These are phyloP conservation scores for Ophiocordyceps camponoti-saundersi DNA, from an alignment of 2,329 filamentous ascomycete genomes.

Conservation along the genomic window DNA sequence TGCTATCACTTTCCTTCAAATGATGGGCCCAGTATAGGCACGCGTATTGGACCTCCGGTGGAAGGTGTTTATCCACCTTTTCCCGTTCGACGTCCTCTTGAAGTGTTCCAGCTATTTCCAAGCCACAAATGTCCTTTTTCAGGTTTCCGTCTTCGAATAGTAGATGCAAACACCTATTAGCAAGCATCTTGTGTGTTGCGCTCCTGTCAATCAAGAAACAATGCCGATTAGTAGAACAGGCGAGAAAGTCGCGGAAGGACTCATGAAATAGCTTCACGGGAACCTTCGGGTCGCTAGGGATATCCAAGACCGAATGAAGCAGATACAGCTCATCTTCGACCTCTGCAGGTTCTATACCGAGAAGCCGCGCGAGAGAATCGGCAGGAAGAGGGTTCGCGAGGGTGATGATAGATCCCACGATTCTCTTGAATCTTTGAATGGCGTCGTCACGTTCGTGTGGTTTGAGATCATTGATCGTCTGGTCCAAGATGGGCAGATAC, in stretches of 20 bases:
- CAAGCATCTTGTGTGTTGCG: background rate
- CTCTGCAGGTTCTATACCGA: constrained; percentile 4
- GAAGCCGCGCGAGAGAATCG: constrained; percentile 9
- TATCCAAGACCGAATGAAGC: constrained; percentile 17
- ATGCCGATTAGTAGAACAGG: constrained; percentile 6
- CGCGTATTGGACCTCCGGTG: constrained; percentile 16
- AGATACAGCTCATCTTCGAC: constrained; percentile 9
- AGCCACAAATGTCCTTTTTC: constrained; percentile 7
- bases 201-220: constrained; percentile 5
- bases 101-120: background rate
- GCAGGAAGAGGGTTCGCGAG: constrained; percentile 14
- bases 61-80: background rate
- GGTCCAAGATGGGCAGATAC: constrained; percentile 7
- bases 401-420: constrained; percentile 15
- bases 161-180: constrained; percentile 8
- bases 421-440: constrained; percentile 9
- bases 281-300: constrained; percentile 7
- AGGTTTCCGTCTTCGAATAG: constrained; percentile 11
- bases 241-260: constrained; percentile 17
- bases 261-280: constrained; percentile 16
- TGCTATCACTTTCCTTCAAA: constrained; percentile 7
- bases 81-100: background rate
- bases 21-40: constrained; percentile 20
- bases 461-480: background rate
- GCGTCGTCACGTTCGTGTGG: background rate